Conservation (phyloP, 257 asterid species). For the Gynochthodes officinalis region DNA sequence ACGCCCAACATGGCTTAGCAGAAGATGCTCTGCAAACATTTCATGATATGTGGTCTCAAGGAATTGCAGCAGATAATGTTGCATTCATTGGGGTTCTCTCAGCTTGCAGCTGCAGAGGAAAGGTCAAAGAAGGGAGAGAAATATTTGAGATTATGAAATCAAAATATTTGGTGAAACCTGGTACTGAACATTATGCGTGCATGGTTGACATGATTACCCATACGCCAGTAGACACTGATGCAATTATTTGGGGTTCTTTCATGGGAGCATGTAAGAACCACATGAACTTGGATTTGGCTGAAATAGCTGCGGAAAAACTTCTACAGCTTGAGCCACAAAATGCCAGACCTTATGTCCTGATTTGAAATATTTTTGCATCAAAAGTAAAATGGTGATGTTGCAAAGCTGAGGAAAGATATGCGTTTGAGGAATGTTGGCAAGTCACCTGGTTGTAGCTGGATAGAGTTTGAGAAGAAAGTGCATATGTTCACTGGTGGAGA, state of each 20-base stretch:
- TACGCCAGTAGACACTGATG: conserved; percentile 61
- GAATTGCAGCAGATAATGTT: conserved; percentile 41
- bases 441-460: conserved; percentile 83
- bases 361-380: conserved; percentile 61
- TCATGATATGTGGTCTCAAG: conserved; percentile 37
- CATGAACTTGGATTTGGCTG: conserved; percentile 54
- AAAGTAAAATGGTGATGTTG: conserved; percentile 60
- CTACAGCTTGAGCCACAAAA: conserved; percentile 56
- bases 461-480: conserved; percentile 64
- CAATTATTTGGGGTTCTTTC: conserved; percentile 69
- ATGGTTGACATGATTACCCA: conserved; percentile 54
- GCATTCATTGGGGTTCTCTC: conserved; percentile 62
- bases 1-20: conserved; percentile 69
- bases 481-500: conserved; percentile 62
- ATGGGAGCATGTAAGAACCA: conserved; percentile 70
- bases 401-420: conserved; percentile 51
- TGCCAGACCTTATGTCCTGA: conserved; percentile 56
- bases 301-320: conserved; percentile 62
- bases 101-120: conserved; percentile 75
- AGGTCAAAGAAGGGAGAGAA: conserved; percentile 58
- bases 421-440: conserved; percentile 47
- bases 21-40: conserved; percentile 49
- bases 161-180: conserved; percentile 42
- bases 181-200: conserved; percentile 59
- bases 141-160: conserved; percentile 54